These are phyloP conservation scores for Crataegus laevigata DNA, from an alignment of 306 rosid species.

Conservation along the genomic window DNA sequence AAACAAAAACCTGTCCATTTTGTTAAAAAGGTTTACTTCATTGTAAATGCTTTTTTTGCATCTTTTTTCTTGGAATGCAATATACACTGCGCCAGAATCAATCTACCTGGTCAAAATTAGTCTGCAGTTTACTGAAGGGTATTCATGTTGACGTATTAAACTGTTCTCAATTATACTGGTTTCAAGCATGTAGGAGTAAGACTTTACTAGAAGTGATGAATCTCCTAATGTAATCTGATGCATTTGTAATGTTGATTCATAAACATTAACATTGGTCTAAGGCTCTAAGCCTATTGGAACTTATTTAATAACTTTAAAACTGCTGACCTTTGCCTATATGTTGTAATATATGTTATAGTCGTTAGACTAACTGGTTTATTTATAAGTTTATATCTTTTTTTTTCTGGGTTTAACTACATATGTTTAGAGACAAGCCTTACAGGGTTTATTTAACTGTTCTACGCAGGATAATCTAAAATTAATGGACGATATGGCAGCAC, in stretches of 20 bases:
- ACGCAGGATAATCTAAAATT: constrained; percentile 91
- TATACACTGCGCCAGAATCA: background rate
- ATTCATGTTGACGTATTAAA: background rate
- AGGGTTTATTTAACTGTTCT: constrained; percentile 13
- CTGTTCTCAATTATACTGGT: background rate
- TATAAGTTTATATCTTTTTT: too few relatives aligned
- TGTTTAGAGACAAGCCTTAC: constrained; percentile 18
- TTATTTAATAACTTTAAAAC: background rate
- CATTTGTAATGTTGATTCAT: background rate
- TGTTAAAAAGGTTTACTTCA: background rate
- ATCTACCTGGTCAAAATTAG: background rate
- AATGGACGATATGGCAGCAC: constrained; percentile 79
- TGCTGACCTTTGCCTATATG: background rate
- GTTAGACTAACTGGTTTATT: background rate
- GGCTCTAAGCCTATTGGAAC: background rate
- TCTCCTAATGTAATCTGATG: background rate
- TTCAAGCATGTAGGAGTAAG: background rate
- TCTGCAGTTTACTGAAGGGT: background rate
- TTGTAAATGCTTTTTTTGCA: background rate
- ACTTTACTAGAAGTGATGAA: background rate
- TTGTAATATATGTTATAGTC: background rate
- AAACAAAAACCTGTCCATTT: background rate
- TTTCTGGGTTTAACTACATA: background rate
- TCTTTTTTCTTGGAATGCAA: background rate
- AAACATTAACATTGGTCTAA: background rate